These are phyloP conservation scores for Paspalum vaginatum DNA, from an alignment of 176 grass and related monocot species.

Conservation along the genomic window DNA sequence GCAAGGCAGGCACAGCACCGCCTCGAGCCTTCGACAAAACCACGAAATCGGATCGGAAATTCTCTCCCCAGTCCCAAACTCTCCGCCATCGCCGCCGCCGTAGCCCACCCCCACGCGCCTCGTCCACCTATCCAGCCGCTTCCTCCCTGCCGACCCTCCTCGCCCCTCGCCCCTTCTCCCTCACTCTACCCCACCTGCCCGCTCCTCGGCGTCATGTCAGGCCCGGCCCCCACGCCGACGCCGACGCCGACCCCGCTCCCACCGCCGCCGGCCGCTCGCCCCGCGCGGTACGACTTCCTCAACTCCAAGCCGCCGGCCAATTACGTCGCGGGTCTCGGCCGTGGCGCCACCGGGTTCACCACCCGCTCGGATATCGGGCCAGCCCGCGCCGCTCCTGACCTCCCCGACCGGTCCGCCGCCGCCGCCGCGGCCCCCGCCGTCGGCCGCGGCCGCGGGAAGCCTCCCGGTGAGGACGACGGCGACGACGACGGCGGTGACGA, in stretches of 20 bases:
- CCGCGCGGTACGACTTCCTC: slow-evolving; percentile 78
- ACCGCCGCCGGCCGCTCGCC: slow-evolving; percentile 38
- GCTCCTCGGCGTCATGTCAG: slow-evolving; percentile 59
- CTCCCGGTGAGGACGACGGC: slow-evolving; percentile 65
- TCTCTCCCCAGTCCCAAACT: neutral
- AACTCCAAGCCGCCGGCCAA: slow-evolving; percentile 86
- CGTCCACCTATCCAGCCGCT: neutral
- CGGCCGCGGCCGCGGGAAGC: slow-evolving; percentile 84
- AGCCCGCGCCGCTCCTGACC: slow-evolving; percentile 83
- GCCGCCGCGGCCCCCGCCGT: slow-evolving; percentile 40
- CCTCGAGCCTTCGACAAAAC: too few species aligned
- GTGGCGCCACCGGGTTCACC: slow-evolving; percentile 95
- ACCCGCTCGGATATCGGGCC: slow-evolving; percentile 91
- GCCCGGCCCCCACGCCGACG: slow-evolving; percentile 14
- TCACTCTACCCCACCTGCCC: slow-evolving; percentile 15
- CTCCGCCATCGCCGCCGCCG: neutral
- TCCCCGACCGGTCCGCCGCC: slow-evolving; percentile 77
- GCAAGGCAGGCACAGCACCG: too few species aligned
- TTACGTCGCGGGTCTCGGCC: slow-evolving; percentile 88
- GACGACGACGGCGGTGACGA: slow-evolving; percentile 76
- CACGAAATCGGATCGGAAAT: neutral
- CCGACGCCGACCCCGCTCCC: slow-evolving; percentile 35
- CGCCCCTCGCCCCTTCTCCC: slow-evolving; percentile 36
- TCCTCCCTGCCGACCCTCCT: slow-evolving; percentile 23
- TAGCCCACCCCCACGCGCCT: too few species aligned